Conservation (phyloP, 1,139 yeast genomes). For the Hyphopichia pseudoburtonii region DNA sequence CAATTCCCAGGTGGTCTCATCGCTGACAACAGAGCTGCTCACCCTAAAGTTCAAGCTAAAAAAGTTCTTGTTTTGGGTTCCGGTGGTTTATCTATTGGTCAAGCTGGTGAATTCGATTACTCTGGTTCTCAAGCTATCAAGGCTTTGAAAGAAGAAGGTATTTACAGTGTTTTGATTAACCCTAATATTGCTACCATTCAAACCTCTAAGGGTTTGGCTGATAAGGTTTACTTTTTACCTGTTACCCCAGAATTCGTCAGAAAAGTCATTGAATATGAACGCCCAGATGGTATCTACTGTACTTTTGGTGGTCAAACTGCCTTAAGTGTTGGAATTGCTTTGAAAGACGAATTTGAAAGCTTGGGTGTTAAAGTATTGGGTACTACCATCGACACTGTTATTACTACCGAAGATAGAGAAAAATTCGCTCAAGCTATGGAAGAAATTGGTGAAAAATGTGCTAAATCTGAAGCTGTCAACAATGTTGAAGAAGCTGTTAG, state of each 20-base stretch:
- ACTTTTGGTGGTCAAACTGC: conserved; percentile 99
- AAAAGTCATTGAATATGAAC: conserved; percentile 90
- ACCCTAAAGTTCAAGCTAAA: conserved; percentile 71
- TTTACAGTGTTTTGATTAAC: conserved; percentile 81
- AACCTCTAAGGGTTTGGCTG: conserved; percentile 94
- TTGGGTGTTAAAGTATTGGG: conserved; percentile 94
- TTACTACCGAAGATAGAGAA: conserved; percentile 97
- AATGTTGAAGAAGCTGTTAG: conserved; percentile 87
- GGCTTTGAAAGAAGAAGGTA: conserved; percentile 89
- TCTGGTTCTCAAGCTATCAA: conserved; percentile 98
- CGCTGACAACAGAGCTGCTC: conserved; percentile 70
- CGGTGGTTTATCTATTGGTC: conserved; percentile 97
- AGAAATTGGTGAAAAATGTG: conserved; percentile 92
- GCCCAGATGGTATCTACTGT: conserved; percentile 91
- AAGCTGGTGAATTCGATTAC: conserved; percentile 98
- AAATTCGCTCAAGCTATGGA: conserved; percentile 91
- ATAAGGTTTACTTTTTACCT: conserved; percentile 91
- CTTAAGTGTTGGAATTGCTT: conserved; percentile 90
- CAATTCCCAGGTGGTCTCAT: conserved; percentile 86
- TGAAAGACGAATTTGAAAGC: conserved; percentile 92
- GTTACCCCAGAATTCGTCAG: conserved; percentile 96
- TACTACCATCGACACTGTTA: conserved; percentile 92
- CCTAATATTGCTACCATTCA: conserved; percentile 98
- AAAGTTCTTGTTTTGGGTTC: conserved; percentile 96
- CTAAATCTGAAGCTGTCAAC: conserved; percentile 93